phyloP scores from a whole-genome alignment of 2,329 filamentous ascomycete genomes.

The Cercospora sesami region DNA sequence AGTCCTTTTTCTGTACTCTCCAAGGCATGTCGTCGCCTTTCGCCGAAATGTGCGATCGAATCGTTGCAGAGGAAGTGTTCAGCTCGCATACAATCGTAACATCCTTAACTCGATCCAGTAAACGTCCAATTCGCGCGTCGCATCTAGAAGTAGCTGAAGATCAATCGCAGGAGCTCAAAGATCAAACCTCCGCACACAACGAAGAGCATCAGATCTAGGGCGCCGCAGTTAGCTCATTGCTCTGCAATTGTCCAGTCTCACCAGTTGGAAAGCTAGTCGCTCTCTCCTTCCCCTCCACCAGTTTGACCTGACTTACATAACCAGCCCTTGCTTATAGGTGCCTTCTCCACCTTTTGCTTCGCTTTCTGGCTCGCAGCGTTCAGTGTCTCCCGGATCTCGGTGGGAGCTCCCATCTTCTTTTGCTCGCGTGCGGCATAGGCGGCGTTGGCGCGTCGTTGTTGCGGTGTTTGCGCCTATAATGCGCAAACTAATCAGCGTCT shows the following conservation, averaged over 20 bases:
- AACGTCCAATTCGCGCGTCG: neutral
- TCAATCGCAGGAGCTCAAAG: constrained; percentile 57
- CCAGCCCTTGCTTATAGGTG: constrained; percentile 59
- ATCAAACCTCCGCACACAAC: constrained; percentile 62
- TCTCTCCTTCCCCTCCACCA: too few relatives aligned
- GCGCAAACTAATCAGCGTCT: neutral
- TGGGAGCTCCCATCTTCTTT: constrained; percentile 68
- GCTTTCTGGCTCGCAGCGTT: constrained; percentile 52
- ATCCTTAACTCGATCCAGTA: too few relatives aligned
- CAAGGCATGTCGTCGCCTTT: neutral
- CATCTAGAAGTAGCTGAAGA: constrained; percentile 37
- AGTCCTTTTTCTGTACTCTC: neutral
- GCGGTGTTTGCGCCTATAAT: constrained; percentile 71
- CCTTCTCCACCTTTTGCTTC: constrained; percentile 35
- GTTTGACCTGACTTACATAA: too few relatives aligned
- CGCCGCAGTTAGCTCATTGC: neutral
- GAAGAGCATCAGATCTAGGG: constrained; percentile 60
- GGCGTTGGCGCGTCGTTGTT: constrained; percentile 77
- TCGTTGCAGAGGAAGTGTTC: too few relatives aligned
- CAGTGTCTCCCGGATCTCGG: constrained; percentile 42
- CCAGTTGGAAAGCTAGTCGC: too few relatives aligned
- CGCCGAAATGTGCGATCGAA: neutral
- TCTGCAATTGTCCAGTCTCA: neutral
- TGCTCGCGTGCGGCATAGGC: constrained; percentile 75
- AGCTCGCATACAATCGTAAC: neutral